phyloP scores from a whole-genome alignment of 306 rosid species.

The Datisca glomerata region DNA sequence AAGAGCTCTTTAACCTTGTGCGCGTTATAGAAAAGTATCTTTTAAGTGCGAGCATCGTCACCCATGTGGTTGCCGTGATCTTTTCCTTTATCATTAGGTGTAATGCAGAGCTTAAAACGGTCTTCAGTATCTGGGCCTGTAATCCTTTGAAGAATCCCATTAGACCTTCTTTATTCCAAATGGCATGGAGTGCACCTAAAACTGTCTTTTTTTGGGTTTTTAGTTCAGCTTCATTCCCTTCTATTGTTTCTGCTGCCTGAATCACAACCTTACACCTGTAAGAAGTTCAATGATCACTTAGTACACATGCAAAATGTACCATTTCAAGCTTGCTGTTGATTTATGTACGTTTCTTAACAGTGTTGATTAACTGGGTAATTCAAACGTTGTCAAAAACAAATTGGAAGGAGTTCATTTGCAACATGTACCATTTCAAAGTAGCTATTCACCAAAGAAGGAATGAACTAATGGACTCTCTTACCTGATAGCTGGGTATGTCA shows the following conservation, averaged over 20 bases:
- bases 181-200: constrained; percentile 51
- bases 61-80: constrained; percentile 72
- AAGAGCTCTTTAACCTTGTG: constrained; percentile 43
- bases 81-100: constrained; percentile 90
- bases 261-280: constrained; percentile 84
- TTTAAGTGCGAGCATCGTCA: constrained; percentile 46
- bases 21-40: constrained; percentile 35
- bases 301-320: no score
- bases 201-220: constrained; percentile 51
- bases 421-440: no score
- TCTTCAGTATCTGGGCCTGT: constrained; percentile 83
- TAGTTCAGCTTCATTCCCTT: constrained; percentile 27
- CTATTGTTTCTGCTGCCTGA: constrained; percentile 70
- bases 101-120: constrained; percentile 84
- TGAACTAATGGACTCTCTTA: no score
- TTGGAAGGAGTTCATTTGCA: no score
- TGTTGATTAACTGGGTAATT: no score
- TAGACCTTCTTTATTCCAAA: constrained; percentile 73
- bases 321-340: no score
- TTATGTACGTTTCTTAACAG: no score
- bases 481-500: constrained; percentile 99
- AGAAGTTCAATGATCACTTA: constrained; percentile 1
- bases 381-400: no score
- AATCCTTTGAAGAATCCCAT: constrained; percentile 87
- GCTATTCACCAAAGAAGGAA: no score